Conservation (phyloP, 1,284 basidiomycete genomes). For the Coniferiporia sulphurascens region DNA sequence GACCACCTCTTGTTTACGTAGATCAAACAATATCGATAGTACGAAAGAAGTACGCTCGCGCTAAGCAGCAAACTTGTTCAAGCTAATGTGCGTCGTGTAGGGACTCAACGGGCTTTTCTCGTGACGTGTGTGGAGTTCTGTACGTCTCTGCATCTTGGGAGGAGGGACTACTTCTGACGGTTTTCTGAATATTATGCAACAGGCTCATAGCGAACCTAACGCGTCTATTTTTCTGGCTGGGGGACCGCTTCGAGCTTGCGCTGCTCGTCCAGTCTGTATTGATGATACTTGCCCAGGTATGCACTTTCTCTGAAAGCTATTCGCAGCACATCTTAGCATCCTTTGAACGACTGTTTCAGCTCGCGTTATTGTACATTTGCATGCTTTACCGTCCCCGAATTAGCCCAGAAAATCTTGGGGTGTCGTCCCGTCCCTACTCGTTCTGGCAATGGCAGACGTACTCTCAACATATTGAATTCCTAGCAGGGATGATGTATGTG, state of each 20-base stretch:
- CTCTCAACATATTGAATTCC: slow-evolving; percentile 74
- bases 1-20: slow-evolving; percentile 72
- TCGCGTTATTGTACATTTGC: slow-evolving; percentile 74
- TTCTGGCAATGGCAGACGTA: slow-evolving; percentile 88
- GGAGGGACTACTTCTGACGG: slow-evolving; percentile 13
- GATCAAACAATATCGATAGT: slow-evolving; percentile 75
- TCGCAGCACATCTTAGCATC: background rate
- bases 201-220: slow-evolving; percentile 80
- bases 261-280: slow-evolving; percentile 73
- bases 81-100: slow-evolving; percentile 33
- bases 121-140: slow-evolving; percentile 78
- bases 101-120: slow-evolving; percentile 80
- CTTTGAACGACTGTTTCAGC: slow-evolving; percentile 33
- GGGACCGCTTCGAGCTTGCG: slow-evolving; percentile 72
- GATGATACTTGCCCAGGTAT: slow-evolving; percentile 77
- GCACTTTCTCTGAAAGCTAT: slow-evolving; percentile 18
- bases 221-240: slow-evolving; percentile 86
- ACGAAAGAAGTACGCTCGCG: slow-evolving; percentile 51
- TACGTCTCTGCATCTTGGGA: slow-evolving; percentile 28
- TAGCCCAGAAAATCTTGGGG: slow-evolving; percentile 53
- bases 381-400: slow-evolving; percentile 58
- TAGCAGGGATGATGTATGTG: slow-evolving; percentile 69
- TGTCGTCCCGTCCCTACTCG: slow-evolving; percentile 61
- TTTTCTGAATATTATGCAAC: background rate
- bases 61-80: background rate